Evolutionary conservation across 306 rosid species (phyloP), one percentile per base, ranked within the genome.

Genomic region (Prinsepia uniflora): DNA sequence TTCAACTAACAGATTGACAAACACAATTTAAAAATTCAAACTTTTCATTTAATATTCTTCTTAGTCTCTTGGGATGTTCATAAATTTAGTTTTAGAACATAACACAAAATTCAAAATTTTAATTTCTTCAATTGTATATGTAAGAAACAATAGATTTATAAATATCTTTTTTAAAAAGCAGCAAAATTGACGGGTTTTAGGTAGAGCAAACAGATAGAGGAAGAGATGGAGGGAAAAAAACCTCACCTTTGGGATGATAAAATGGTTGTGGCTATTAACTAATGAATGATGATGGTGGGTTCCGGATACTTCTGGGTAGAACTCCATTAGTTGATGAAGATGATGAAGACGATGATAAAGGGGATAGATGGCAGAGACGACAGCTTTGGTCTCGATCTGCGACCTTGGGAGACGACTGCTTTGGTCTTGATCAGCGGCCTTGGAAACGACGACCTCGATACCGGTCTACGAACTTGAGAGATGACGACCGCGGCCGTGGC

Each of bases 201-300:
- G n/a, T n/a, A n/a, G n/a, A n/a, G n/a, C n/a, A n/a, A n/a, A n/a
- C n/a, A 49, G 30, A 47, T 41, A 30, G 7, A 67, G 39, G 2
- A 50, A 5, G 18, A 34, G 7, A 34, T 7, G 54, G 44, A 10
- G 59, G 5, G 47, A 17, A 68, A 18, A 57, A 10, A 55, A 34
- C 17, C 55, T 15, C 30, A 57, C 74, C 65, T 44, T 56, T 44
- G 74, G 55, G 5, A 34, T 44, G 74, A 14, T 57, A 6, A 24
- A 43, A 56, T 43, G 65, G n/a, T 70, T 44, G 55, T 22, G 66
- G 56, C 30, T 55, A 70, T 44, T 44, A 24, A 24, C 30, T 24
- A 0, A 24, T 24, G 30, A 24, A 24, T 24, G 30, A 24, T 24
- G 30, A 24, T 24, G 30, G 30, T 24, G 30, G 30, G 2, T 24